phyloP scores from a whole-genome alignment of 495 filamentous ascomycete species.

The Chaetomium fimeti region DNA sequence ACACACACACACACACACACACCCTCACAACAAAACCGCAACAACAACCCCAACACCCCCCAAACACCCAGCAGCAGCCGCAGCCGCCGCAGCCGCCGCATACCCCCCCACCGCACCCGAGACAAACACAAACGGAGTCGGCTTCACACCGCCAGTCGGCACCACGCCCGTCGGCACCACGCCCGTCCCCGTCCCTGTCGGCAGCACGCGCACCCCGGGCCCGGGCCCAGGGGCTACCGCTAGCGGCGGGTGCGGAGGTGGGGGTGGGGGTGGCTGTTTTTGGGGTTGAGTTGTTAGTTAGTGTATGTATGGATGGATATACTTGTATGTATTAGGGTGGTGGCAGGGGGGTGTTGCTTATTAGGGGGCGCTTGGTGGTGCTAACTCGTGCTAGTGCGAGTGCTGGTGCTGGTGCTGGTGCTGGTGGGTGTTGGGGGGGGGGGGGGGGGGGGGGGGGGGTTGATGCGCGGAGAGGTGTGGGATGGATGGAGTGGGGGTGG shows the following conservation, averaged over 20 bases:
- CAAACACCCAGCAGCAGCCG: neutral
- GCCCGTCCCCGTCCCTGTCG: neutral
- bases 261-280: neutral
- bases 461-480: too few species aligned
- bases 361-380: too few species aligned
- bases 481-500: too few species aligned
- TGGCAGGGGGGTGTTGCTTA: too few species aligned
- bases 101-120: neutral
- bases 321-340: too few species aligned
- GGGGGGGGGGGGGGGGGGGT: too few species aligned
- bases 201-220: neutral
- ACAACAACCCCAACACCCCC: neutral
- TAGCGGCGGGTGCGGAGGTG: neutral
- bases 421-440: too few species aligned
- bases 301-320: too few species aligned
- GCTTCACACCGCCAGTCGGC: neutral
- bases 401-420: too few species aligned
- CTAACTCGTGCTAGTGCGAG: too few species aligned
- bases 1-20: neutral
- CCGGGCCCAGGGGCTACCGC: neutral
- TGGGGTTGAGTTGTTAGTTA: too few species aligned
- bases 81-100: neutral
- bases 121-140: neutral
- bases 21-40: neutral
- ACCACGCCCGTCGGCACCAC: neutral